Base-by-base conservation (phyloP, 1,284 basidiomycete species). In the Phellinidium pouzarii region DNA sequence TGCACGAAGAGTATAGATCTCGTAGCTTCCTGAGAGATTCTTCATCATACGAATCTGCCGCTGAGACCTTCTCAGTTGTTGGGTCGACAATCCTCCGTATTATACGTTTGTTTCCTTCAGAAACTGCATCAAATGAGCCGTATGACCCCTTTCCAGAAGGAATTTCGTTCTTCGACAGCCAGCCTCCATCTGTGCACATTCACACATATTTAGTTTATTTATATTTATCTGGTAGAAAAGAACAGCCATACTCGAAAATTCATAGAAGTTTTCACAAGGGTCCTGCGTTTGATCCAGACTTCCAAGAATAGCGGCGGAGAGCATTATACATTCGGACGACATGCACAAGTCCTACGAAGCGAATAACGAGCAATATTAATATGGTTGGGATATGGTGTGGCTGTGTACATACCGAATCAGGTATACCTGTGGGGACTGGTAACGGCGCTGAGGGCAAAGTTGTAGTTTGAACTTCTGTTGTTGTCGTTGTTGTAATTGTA, bases 231-330 rank as follows among this genome's bases (percentile, higher is more conserved):
- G 26, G 22, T 43, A 37, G 45, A 40, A 49, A 52, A 47, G 14
- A 11, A 37, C 14, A 8, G 11, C 76, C 83, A 63, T 62, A 91
- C 90, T 91, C 14, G 91, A 82, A 69, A 87, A 99, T 58, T 87
- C 79, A 66, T 95, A 97, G 66, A 98, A 98, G 69, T 94, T 87
- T 60, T 97, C 90, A 70, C 95, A 99, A 0, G 95, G 95, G 66
- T 98, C 91, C 59, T 88, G 77, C 3, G 83, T 75, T 11, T 78
- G 77, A 66, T 99, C 94, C 44, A 99, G 71, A 2, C 83, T 82
- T 22, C 83, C 80, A 23, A 98, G 72, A 55, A 99, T 87, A 1
- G 83, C 79, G 2, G 91, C 87, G 3, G 95, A 85, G 11, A 94
- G 77, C 43, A 84, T 71, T 49, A 98, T 86, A 64, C 95, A 99